phyloP scores from a whole-genome alignment of 495 filamentous ascomycete species.

The Massariosphaeria phaeospora region DNA sequence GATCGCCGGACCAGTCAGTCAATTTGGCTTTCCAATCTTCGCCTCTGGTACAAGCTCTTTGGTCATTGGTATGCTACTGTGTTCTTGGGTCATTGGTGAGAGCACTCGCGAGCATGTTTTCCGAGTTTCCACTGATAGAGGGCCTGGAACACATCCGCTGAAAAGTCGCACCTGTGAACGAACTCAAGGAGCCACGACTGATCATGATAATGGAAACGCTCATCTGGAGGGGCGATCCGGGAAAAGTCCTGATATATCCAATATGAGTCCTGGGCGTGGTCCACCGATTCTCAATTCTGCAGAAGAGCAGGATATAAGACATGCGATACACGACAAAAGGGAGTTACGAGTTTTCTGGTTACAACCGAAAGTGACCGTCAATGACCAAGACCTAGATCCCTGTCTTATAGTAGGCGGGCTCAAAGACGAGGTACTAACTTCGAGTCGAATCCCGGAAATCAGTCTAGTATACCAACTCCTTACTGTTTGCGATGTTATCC shows the following conservation, averaged over 20 bases:
- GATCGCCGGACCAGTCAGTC: background rate
- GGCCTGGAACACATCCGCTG: background rate
- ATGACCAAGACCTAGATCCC: background rate
- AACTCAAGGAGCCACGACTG: too few species aligned
- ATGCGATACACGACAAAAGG: too few species aligned
- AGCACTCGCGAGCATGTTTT: slow-evolving; percentile 5
- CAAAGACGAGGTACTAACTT: too few species aligned
- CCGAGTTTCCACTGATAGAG: background rate
- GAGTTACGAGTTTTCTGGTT: background rate
- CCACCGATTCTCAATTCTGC: too few species aligned
- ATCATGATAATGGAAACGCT: too few species aligned
- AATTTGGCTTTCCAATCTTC: slow-evolving; percentile 2
- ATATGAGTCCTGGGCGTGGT: too few species aligned
- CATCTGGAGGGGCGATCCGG: too few species aligned
- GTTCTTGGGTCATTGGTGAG: slow-evolving; percentile 7
- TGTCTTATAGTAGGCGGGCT: background rate
- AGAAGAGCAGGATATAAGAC: too few species aligned
- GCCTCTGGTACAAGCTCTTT: slow-evolving; percentile 1
- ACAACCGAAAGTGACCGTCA: background rate
- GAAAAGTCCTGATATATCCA: too few species aligned
- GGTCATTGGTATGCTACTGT: background rate
- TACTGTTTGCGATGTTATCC: background rate
- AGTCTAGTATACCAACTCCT: background rate
- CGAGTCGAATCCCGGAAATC: too few species aligned
- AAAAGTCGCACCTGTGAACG: too few species aligned